A percentile compares a stretch with the other conserved stretches of the same genome.
These are phyloP conservation scores for Hypoxylon sp. DNA, from an alignment of 2,329 filamentous ascomycete genomes.

Conservation along the genomic window DNA sequence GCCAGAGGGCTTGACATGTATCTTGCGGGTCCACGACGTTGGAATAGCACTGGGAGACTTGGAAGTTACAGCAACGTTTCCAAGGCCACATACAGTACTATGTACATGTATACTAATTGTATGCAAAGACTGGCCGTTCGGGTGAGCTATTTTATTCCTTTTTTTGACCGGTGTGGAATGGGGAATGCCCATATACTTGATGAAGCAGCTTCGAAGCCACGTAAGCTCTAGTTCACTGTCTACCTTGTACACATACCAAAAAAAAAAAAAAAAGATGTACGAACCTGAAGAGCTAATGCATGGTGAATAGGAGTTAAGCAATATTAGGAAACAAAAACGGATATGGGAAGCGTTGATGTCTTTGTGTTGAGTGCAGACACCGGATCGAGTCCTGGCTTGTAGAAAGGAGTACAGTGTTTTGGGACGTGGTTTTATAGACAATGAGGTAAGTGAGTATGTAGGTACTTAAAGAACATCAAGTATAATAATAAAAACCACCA, in stretches of 20 bases:
- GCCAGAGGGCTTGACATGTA: slow-evolving; percentile 2
- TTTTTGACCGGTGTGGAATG: slow-evolving; percentile 19
- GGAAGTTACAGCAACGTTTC: too few relatives aligned
- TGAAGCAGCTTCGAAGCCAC: slow-evolving; percentile 19
- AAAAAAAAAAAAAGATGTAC: slow-evolving; percentile 1
- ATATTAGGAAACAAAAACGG: slow-evolving; percentile 1
- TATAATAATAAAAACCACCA: too few relatives aligned
- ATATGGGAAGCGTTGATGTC: not conserved
- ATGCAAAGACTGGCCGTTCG: slow-evolving; percentile 1
- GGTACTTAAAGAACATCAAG: too few relatives aligned
- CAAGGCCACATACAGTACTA: too few relatives aligned
- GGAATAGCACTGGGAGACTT: too few relatives aligned
- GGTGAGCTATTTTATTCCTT: not conserved
- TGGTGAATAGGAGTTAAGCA: not conserved
- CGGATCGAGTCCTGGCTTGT: too few relatives aligned
- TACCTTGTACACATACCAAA: not conserved
- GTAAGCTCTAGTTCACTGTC: slow-evolving; percentile 24
- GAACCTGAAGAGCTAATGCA: not conserved
- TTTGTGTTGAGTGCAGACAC: not conserved
- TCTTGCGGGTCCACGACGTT: slow-evolving; percentile 4
- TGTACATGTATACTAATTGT: not conserved
- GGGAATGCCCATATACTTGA: slow-evolving; percentile 12
- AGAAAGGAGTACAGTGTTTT: too few relatives aligned
- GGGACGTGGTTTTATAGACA: too few relatives aligned
- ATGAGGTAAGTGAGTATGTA: too few relatives aligned